A percentile compares a stretch with the other conserved stretches of the same genome.
Conservation (phyloP, 805 yeast genomes). For the Danielia oregonensis region DNA sequence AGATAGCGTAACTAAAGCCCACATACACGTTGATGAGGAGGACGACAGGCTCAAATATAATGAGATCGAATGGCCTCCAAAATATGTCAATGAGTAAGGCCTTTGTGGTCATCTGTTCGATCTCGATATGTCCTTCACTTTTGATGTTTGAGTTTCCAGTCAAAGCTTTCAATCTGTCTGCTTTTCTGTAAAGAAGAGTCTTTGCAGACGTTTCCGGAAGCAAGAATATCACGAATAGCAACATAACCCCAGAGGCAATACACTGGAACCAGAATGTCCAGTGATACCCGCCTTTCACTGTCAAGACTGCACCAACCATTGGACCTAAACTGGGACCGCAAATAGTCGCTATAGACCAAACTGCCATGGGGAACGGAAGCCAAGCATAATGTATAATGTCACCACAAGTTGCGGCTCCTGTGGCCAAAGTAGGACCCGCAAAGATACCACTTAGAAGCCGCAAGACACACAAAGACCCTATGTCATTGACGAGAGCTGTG, state of each 20-base stretch:
- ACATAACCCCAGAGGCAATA: constrained; percentile 7
- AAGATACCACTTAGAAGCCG: constrained; percentile 54
- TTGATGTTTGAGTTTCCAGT: constrained; percentile 12
- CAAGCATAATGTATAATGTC: constrained; percentile 44
- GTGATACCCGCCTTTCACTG: constrained; percentile 12
- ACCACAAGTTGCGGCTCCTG: constrained; percentile 56
- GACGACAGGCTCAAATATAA: constrained; percentile 11
- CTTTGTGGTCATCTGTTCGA: constrained; percentile 1
- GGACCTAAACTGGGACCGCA: constrained; percentile 58
- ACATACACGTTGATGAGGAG: constrained; percentile 12
- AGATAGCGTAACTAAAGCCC: constrained; percentile 12
- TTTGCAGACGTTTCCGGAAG: constrained; percentile 13
- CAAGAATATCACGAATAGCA: constrained; percentile 6
- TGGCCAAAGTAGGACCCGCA: constrained; percentile 53
- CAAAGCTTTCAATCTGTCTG: constrained; percentile 9
- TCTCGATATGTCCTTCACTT: constrained; percentile 10
- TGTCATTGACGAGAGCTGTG: constrained; percentile 46
- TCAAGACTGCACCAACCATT: constrained; percentile 49
- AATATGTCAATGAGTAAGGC: constrained; percentile 8
- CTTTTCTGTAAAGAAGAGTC: constrained; percentile 12
- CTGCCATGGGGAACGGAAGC: constrained; percentile 44
- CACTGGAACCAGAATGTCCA: constrained; percentile 15
- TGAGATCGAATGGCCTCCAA: constrained; percentile 11
- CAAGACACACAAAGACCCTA: constrained; percentile 47
- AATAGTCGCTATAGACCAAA: constrained; percentile 53